phyloP scores from a whole-genome alignment of 371 early-diverging fungal species.

The Sporodiniella umbellata region DNA sequence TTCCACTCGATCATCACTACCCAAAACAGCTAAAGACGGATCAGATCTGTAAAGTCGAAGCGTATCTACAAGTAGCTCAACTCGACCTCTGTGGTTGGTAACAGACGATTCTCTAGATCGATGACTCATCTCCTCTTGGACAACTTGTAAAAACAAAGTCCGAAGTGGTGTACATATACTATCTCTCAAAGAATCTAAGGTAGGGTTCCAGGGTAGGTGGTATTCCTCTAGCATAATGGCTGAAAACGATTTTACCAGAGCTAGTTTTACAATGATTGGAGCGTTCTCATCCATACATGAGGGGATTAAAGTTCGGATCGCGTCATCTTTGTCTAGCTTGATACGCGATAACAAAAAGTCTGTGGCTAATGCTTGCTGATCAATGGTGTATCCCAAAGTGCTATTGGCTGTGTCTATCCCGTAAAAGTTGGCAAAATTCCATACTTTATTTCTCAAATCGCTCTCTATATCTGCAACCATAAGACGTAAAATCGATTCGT shows the following conservation, averaged over 20 bases:
- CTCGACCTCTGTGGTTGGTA: conserved; percentile 28
- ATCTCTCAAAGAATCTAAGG: conserved; percentile 58
- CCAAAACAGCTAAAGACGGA: conserved; percentile 62
- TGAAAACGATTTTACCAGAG: conserved; percentile 72
- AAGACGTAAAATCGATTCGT: conserved; percentile 60
- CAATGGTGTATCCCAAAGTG: conserved; percentile 42
- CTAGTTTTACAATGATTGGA: conserved; percentile 64
- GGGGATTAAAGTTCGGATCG: conserved; percentile 61
- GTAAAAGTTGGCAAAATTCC: conserved; percentile 55
- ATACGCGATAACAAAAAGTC: conserved; percentile 71
- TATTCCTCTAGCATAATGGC: conserved; percentile 66
- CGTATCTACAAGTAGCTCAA: conserved; percentile 67
- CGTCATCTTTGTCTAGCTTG: conserved; percentile 63
- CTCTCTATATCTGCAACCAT: conserved; percentile 72
- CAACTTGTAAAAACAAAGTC: conserved; percentile 57
- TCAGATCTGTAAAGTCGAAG: conserved; percentile 67
- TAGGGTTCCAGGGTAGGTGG: conserved; percentile 70
- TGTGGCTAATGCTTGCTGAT: conserved; percentile 54
- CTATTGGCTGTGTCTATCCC: conserved; percentile 39
- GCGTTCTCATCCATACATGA: conserved; percentile 58
- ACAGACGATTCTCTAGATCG: conserved; percentile 4
- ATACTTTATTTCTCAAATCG: conserved; percentile 71
- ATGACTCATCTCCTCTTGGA: conserved; percentile 26
- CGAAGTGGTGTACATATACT: conserved; percentile 63
- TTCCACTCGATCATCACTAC: conserved; percentile 46